Conservation (phyloP, 2,329 filamentous ascomycete genomes). For the Bipolaris gigantea region DNA sequence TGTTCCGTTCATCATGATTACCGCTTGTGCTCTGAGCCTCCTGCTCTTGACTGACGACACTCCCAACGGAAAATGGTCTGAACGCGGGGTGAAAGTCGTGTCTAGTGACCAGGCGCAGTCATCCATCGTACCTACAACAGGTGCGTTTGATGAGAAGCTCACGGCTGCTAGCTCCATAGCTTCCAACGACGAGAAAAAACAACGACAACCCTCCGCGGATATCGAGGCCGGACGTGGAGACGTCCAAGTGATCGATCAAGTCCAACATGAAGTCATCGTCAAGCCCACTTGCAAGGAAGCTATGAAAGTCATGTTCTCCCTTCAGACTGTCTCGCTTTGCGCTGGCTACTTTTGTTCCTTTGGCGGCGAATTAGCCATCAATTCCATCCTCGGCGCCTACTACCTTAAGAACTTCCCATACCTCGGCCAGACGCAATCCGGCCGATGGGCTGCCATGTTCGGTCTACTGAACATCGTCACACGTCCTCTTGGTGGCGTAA, state of each 20-base stretch:
- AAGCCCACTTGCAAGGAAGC: conserved; percentile 64
- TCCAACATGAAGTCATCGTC: conserved; percentile 62
- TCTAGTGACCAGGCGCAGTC: conserved; percentile 54
- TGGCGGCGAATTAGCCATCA: conserved; percentile 62
- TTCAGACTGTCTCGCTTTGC: conserved; percentile 57
- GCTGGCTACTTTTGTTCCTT: conserved; percentile 64
- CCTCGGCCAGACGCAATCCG: conserved; percentile 58
- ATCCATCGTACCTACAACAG: conserved; percentile 56
- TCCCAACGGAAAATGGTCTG: conserved; percentile 78
- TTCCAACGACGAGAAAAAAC: conserved; percentile 46
- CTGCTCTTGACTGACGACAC: conserved; percentile 78
- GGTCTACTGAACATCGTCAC: conserved; percentile 72
- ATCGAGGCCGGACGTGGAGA: conserved; percentile 55
- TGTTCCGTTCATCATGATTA: conserved; percentile 77
- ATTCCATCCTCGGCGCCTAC: conserved; percentile 62
- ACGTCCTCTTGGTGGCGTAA: conserved; percentile 66
- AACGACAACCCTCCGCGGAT: conserved; percentile 24
- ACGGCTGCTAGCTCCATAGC: conserved; percentile 39
- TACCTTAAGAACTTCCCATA: conserved; percentile 59
- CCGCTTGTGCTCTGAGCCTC: conserved; percentile 66
- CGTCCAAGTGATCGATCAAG: conserved; percentile 58
- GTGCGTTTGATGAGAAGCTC: conserved; percentile 51
- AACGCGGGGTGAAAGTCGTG: conserved; percentile 63
- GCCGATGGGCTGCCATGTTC: conserved; percentile 71
- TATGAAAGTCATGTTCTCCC: conserved; percentile 63